A percentile compares a stretch with the other conserved stretches of the same genome.
Evolutionary conservation across 345 rosid genomes (phyloP).

Genomic region (Ricinus communis): DNA sequence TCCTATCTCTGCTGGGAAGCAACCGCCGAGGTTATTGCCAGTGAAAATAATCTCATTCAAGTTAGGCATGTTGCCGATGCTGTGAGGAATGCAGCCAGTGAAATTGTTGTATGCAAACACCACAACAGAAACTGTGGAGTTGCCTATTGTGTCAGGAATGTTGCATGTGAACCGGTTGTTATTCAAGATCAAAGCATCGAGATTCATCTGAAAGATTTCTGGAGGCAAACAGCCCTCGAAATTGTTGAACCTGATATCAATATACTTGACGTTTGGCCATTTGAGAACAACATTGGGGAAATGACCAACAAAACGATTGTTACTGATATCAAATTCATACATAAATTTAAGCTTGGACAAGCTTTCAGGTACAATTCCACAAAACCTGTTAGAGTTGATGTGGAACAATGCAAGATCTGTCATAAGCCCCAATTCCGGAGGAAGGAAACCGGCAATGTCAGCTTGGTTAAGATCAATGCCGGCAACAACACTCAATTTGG

Average conservation of each 20-base stretch:
- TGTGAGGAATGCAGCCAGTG: constrained; percentile 27
- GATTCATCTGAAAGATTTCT: constrained; percentile 42
- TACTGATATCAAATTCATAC: constrained; percentile 82
- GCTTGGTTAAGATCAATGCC: constrained; percentile 74
- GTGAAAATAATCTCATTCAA: constrained; percentile 57
- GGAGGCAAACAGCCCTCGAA: constrained; percentile 74
- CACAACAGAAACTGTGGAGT: constrained; percentile 54
- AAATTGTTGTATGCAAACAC: constrained; percentile 65
- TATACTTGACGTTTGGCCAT: constrained; percentile 53
- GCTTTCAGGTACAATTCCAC: constrained; percentile 73
- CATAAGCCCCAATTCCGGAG: constrained; percentile 29
- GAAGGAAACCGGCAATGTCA: constrained; percentile 80
- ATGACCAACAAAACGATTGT: constrained; percentile 51
- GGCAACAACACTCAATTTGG: constrained; percentile 48
- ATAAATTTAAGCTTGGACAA: constrained; percentile 46
- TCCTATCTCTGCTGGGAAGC: constrained; percentile 34
- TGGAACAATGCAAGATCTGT: constrained; percentile 65
- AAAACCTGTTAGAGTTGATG: constrained; percentile 70
- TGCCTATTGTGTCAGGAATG: constrained; percentile 67
- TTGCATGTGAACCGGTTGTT: constrained; percentile 63
- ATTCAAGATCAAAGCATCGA: constrained; percentile 76
- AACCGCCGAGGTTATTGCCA: constrained; percentile 58
- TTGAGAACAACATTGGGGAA: constrained; percentile 33
- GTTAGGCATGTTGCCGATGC: constrained; percentile 61
- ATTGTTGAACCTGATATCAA: constrained; percentile 69